Evolutionary conservation across 441 rosid genomes (phyloP), one percentile per base, ranked within the genome.

Genomic region (Codiaeum variegatum): DNA sequence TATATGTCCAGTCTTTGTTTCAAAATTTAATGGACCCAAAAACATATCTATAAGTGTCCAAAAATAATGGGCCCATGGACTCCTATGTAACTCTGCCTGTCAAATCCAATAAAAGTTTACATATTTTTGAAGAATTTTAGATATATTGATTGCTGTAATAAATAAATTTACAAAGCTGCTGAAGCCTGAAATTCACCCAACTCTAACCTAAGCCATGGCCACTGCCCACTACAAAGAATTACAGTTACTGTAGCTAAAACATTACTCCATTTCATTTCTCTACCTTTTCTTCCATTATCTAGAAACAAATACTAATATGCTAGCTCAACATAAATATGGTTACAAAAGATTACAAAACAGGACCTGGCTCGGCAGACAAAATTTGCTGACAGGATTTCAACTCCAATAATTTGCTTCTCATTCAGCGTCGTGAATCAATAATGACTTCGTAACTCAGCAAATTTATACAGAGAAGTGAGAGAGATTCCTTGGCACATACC

Each of bases 281-380:
- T n/a, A n/a, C n/a, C n/a, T n/a, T n/a, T n/a, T n/a, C n/a, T n/a
- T n/a, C n/a, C 23, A 0, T 7, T 49, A 58, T 47, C 32, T 49
- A 13, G 34, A 52, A 7, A 72, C 31, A 49, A 52, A 21, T 34
- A 52, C 44, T 24, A 44, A 66, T 12, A 67, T 26, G 58, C 73
- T 66, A 44, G 60, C 54, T 24, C 70, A 9, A 31, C n/a, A 54
- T 3, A 9, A 16, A 3, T 19, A 23, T 21, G 66, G 3, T 15
- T 54, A 73, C 38, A 49, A 69, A 67, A 40, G 13, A 40, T 40
- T 40, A 47, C 66, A 16, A 36, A 24, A 34, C 77, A 62, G n/a
- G 7, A 44, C 29, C 60, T 71, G 38, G 47, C 72, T 61, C 71
- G 76, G 44, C 46, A 67, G 71, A 66, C 36, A 51, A 66, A 77